Evolutionary conservation across 2,329 filamentous ascomycete species (phyloP).

Genomic region (Penicillium sp.): DNA sequence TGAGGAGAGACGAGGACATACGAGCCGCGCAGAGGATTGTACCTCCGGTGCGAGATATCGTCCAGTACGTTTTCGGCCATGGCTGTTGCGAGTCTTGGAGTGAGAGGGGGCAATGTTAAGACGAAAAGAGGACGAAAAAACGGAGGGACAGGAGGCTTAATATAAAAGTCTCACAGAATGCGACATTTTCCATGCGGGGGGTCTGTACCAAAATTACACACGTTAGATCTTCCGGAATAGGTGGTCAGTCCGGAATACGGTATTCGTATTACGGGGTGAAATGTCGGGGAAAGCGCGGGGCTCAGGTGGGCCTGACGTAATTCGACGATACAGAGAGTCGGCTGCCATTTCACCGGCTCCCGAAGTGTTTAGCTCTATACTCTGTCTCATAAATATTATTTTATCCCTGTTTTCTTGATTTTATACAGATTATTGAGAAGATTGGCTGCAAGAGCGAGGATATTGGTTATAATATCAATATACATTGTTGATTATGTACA

Average conservation of each 20-base stretch:
- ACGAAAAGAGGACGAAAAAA: background rate
- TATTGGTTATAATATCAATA: too few species aligned
- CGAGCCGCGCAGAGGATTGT: conserved; percentile 82
- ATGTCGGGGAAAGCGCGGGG: background rate
- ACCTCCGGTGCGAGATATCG: conserved; percentile 94
- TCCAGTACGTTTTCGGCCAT: conserved; percentile 79
- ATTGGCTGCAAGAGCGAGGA: too few species aligned
- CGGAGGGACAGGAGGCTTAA: background rate
- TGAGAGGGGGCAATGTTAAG: background rate
- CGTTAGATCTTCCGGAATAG: background rate
- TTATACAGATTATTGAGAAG: too few species aligned
- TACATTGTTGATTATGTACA: too few species aligned
- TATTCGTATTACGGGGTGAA: background rate
- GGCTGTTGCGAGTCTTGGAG: background rate
- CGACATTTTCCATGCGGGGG: conserved; percentile 3
- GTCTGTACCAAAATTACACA: background rate
- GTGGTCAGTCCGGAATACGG: background rate
- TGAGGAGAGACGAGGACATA: conserved; percentile 96
- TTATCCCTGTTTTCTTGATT: too few species aligned
- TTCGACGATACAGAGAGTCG: background rate
- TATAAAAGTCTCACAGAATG: background rate
- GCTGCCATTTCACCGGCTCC: too few species aligned
- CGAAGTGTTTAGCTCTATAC: too few species aligned
- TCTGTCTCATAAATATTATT: too few species aligned
- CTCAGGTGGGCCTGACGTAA: too few species aligned